Base-by-base conservation (phyloP, 164 flowering plant species). In the Taxillus chinensis region DNA sequence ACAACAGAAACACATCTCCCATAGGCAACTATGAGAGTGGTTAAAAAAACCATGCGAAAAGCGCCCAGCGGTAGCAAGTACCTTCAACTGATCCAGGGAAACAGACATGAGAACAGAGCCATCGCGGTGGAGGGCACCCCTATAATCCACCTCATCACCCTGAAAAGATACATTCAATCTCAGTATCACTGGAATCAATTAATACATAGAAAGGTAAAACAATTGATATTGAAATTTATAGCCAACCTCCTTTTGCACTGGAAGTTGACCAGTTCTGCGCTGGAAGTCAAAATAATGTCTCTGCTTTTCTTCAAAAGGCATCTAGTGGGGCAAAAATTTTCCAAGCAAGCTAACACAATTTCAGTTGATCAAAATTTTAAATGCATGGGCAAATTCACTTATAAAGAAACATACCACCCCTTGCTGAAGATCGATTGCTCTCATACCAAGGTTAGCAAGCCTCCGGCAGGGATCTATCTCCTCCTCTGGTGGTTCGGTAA, bases 91-190 rank as follows among this genome's bases (percentile, higher is more conserved):
- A 68, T 92, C 82, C 64, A 83, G 72, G 65, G 98, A 76, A 46
- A 92, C 90, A 41, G 92, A 74, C 96, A 92, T 85, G 70, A 92
- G 84, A 71, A 92, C 98, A 71, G 98, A 92, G 52, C 98, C 96
- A 82, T 92, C 98, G 65, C 98, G 96, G 70, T 92, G 98, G 56
- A 92, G 84, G 52, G 79, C 96, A 49, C 96, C 96, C 71, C 98
- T 78, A 72, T 85, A 92, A 73, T 92, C 98, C 67, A 92, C 96
- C 64, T 88, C 92, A 54, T 92, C 98, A 48, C 93, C 96, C 98
- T 92, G 77, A 48, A 59, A 41, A 10, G 3, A 49, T 39, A 53
- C 49, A 60, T 16, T 53, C 65, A 50, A 5, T 38, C n/a, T 50
- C 27, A 17, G 10, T 62, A 55, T 52, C 39, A 15, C 54, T 62